Conservation (phyloP, 768 basidiomycete genomes). For the Suillus spraguei region DNA sequence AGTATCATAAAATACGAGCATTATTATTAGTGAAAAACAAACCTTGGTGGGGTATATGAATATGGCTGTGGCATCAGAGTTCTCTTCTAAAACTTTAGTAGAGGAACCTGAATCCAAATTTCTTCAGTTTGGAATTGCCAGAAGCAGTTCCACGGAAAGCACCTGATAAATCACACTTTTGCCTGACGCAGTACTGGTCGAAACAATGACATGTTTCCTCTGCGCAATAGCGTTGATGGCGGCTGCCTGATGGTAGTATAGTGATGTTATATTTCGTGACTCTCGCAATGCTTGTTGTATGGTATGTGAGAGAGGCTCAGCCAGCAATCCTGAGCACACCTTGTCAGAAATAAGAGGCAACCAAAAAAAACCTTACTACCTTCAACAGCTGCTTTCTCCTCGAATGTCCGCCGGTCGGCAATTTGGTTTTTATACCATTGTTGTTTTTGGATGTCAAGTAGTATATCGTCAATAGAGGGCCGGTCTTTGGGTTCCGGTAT, state of each 20-base stretch:
- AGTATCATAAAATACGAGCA: neutral
- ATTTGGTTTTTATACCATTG: slow-evolving; percentile 78
- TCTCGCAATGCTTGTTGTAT: slow-evolving; percentile 57
- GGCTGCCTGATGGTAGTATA: slow-evolving; percentile 72
- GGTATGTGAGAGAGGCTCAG: slow-evolving; percentile 57
- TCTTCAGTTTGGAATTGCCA: neutral
- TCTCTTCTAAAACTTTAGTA: slow-evolving; percentile 67
- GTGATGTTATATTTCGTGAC: slow-evolving; percentile 58
- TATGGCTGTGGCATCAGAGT: slow-evolving; percentile 66
- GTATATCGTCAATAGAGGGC: slow-evolving; percentile 56
- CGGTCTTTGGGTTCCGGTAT: slow-evolving; percentile 52
- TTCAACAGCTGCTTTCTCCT: slow-evolving; percentile 50
- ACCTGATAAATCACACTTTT: slow-evolving; percentile 90
- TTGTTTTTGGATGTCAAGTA: slow-evolving; percentile 58
- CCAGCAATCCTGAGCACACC: slow-evolving; percentile 42
- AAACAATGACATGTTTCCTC: slow-evolving; percentile 79
- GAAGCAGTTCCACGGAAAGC: slow-evolving; percentile 7
- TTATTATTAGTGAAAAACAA: neutral
- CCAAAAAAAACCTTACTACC: slow-evolving; percentile 38
- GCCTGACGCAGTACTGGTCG: slow-evolving; percentile 88
- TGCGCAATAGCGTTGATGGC: slow-evolving; percentile 66
- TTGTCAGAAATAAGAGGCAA: neutral
- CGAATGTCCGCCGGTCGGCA: slow-evolving; percentile 52
- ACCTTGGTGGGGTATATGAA: slow-evolving; percentile 92
- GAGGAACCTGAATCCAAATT: slow-evolving; percentile 55